phyloP scores from a whole-genome alignment of 768 basidiomycete genomes.

The Favolaschia claudopus region DNA sequence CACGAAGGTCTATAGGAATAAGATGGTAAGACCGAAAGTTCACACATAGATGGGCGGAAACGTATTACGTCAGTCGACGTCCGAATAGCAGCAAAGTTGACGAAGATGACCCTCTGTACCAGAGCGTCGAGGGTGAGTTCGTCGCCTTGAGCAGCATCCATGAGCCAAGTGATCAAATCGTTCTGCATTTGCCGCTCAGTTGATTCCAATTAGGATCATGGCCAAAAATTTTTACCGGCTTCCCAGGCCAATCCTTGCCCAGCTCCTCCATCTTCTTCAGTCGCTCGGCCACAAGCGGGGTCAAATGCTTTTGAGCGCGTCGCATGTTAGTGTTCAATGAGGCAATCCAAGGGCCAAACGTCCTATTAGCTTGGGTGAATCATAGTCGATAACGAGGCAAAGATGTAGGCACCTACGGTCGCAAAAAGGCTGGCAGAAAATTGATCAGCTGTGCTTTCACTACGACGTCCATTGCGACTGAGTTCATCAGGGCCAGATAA shows the following conservation, averaged over 20 bases:
- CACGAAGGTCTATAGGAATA: constrained; percentile 31
- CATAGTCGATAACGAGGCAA: background rate
- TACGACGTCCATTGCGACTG: constrained; percentile 36
- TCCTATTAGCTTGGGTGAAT: background rate
- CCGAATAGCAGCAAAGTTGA: constrained; percentile 45
- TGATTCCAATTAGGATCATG: background rate
- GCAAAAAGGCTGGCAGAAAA: constrained; percentile 36
- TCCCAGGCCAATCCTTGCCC: constrained; percentile 31
- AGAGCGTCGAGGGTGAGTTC: constrained; percentile 31
- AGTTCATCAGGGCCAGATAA: constrained; percentile 31
- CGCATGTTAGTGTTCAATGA: constrained; percentile 23
- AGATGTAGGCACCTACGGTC: constrained; percentile 35
- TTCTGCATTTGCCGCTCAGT: constrained; percentile 31
- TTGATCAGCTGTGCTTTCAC: constrained; percentile 32
- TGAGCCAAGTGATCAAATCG: constrained; percentile 48
- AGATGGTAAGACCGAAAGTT: background rate
- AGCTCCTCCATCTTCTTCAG: constrained; percentile 24
- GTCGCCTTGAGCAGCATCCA: constrained; percentile 38
- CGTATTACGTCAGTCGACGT: constrained; percentile 41
- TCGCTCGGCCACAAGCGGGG: constrained; percentile 25
- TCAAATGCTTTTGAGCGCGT: constrained; percentile 24
- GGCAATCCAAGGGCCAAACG: constrained; percentile 19
- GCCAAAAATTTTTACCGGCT: constrained; percentile 14
- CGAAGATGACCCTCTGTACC: constrained; percentile 33
- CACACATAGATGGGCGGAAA: too few species aligned